Evolutionary conservation across 2,329 filamentous ascomycete genomes (phyloP), one percentile per base, ranked within the genome.

Genomic region (Arthrobotrys sinensis): DNA sequence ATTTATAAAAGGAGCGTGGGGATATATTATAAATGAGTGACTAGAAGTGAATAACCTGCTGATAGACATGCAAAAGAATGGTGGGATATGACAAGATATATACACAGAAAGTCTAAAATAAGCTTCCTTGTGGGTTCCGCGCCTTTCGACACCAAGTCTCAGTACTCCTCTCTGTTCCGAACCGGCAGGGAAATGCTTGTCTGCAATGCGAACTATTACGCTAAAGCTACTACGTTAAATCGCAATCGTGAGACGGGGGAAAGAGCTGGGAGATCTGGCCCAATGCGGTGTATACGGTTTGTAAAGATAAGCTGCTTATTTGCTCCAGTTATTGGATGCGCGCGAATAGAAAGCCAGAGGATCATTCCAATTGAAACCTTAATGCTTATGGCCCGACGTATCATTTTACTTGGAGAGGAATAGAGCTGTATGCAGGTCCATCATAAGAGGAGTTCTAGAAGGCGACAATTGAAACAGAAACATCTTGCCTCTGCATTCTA

Each of bases 171-270:
- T 63, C 45, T 48, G 65, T 70, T 70, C 72, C 66, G 65, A 40
- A 69, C 64, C 24, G 34, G 57, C 57, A 53, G 55, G 65, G 65
- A 32, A 32, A 66, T 77, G 52, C 57, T 57, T 62, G 66, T 62
- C 60, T 63, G 65, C 60, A 68, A 77, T 77, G 72, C 72, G 72
- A 70, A 66, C 66, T 19, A 67, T 70, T 71, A 67, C 57, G 66
- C 73, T 77, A 77, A 66, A 66, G 62, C 34, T 52, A 62, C 66
- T 66, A 66, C 43, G 57, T 70, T 65, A 52, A 62, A 38, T 77
- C 73, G 73, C 66, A 77, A 77, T 77, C 40, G 50, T 60, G 73
- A 77, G 73, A 70, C 73, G 43, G 28, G 40, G 73, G 73, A 46
- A 77, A 71, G 66, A 77, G 60, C 55, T 62, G 50, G 66, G 73